Conservation (phyloP, 768 basidiomycete genomes). For the Termitomyces sp. region DNA sequence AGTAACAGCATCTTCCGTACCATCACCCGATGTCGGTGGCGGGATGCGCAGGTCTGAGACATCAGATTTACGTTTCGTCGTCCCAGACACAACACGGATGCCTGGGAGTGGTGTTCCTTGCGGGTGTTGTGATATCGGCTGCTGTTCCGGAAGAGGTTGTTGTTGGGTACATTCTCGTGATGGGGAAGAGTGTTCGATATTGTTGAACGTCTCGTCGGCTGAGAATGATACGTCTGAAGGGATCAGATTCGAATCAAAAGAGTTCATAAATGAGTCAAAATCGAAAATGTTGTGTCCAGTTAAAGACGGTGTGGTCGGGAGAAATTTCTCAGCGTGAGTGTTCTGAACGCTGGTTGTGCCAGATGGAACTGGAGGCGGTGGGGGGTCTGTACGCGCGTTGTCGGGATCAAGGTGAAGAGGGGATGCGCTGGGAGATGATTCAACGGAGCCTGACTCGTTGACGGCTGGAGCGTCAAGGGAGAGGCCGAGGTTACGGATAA, state of each 20-base stretch:
- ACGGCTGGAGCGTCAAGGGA: constrained; percentile 2
- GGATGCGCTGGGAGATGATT: constrained; percentile 5
- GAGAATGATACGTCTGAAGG: constrained; percentile 1
- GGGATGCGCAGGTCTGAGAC: constrained; percentile 10
- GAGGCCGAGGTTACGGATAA: constrained; percentile 55
- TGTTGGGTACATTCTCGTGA: background rate
- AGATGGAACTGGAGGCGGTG: background rate
- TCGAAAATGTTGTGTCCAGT: constrained; percentile 6
- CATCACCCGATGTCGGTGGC: background rate
- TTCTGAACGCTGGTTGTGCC: background rate
- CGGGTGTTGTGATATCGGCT: background rate
- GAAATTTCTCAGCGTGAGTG: background rate
- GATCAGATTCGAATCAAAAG: constrained; percentile 1
- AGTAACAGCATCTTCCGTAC: background rate
- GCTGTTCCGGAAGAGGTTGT: background rate
- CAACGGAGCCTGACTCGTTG: background rate
- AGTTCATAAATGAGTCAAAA: constrained; percentile 14
- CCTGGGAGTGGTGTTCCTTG: constrained; percentile 10
- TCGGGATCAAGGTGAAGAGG: constrained; percentile 7
- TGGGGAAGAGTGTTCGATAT: background rate
- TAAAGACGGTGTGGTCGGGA: background rate
- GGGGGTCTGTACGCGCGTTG: constrained; percentile 1
- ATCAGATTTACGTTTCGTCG: constrained; percentile 14
- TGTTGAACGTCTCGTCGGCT: constrained; percentile 3
- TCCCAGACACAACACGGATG: constrained; percentile 1